Percentiles rank a stretch among this genome's conserved stretches.
phyloP scores from a whole-genome alignment of 768 basidiomycete genomes.

The Filobasidium floriforme region DNA sequence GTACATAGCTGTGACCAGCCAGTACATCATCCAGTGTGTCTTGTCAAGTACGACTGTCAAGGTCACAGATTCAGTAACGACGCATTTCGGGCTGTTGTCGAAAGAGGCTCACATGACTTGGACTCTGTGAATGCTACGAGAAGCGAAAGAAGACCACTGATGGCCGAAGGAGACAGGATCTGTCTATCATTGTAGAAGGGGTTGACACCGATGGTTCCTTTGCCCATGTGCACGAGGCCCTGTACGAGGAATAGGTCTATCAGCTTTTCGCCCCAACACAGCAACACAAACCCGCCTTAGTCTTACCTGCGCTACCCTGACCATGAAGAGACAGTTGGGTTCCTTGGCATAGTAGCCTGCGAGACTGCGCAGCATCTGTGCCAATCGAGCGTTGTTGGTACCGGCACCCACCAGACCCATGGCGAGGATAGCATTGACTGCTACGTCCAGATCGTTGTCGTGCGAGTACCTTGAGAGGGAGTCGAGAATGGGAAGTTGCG shows the following conservation, averaged over 20 bases:
- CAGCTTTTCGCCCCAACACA: neutral
- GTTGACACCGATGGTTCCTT: conserved; percentile 92
- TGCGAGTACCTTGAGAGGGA: conserved; percentile 98
- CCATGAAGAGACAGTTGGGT: conserved; percentile 91
- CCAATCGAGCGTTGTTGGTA: conserved; percentile 95
- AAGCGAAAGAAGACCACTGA: conserved; percentile 81
- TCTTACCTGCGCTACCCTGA: conserved; percentile 64
- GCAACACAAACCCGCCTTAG: neutral
- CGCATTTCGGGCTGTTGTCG: neutral
- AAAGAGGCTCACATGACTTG: conserved; percentile 67
- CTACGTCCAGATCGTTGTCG: conserved; percentile 94
- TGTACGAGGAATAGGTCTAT: conserved; percentile 45
- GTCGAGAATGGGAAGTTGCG: conserved; percentile 86
- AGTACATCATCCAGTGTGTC: conserved; percentile 98
- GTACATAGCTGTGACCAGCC: conserved; percentile 92
- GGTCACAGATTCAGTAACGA: neutral
- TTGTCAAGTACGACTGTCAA: conserved; percentile 77
- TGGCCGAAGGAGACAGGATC: conserved; percentile 78
- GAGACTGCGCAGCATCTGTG: conserved; percentile 92
- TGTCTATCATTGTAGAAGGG: conserved; percentile 91
- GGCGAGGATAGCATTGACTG: conserved; percentile 92
- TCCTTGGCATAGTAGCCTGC: conserved; percentile 99
- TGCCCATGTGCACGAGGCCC: conserved; percentile 98
- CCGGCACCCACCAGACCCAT: conserved; percentile 98
- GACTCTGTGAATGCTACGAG: conserved; percentile 89